A percentile compares a stretch with the other conserved stretches of the same genome.
phyloP scores from a whole-genome alignment of 1,284 basidiomycete species.

The Cryptococcus deneoformans region DNA sequence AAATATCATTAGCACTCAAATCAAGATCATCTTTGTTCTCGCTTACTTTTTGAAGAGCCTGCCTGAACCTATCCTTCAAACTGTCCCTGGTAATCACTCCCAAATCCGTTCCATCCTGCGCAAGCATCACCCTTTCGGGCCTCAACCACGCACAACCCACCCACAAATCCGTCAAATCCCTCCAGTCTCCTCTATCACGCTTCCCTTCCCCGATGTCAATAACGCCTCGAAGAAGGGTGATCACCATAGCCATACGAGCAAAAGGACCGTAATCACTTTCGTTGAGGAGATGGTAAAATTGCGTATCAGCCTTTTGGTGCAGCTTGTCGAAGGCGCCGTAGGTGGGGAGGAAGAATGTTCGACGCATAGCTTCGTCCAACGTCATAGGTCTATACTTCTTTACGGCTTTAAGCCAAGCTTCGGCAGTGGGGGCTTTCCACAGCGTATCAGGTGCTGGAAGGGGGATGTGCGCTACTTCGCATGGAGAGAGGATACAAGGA shows the following conservation, averaged over 20 bases:
- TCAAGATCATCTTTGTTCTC: no score
- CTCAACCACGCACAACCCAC: conserved; percentile 34
- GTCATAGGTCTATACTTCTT: conserved; percentile 39
- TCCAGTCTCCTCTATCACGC: conserved; percentile 45
- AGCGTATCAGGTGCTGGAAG: conserved; percentile 50
- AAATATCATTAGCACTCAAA: not conserved
- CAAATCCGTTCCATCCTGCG: conserved; percentile 34
- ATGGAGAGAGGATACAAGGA: conserved; percentile 39
- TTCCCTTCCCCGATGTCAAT: conserved; percentile 52
- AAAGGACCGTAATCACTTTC: conserved; percentile 49
- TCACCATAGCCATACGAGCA: conserved; percentile 46
- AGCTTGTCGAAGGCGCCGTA: conserved; percentile 39
- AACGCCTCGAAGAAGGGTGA: conserved; percentile 49
- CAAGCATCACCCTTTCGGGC: conserved; percentile 29
- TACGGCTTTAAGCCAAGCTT: conserved; percentile 44
- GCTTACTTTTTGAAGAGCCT: conserved; percentile 40
- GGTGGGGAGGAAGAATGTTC: conserved; percentile 42
- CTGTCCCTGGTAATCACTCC: conserved; percentile 30
- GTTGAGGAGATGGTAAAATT: conserved; percentile 37
- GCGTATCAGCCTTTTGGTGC: conserved; percentile 34
- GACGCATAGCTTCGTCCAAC: conserved; percentile 45
- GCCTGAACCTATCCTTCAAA: conserved; percentile 31
- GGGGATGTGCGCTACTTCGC: conserved; percentile 42
- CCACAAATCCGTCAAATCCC: conserved; percentile 50
- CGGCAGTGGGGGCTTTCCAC: conserved; percentile 49